These are phyloP conservation scores for Leucocoprinus sp. DNA, from an alignment of 768 basidiomycete genomes.

Conservation along the genomic window DNA sequence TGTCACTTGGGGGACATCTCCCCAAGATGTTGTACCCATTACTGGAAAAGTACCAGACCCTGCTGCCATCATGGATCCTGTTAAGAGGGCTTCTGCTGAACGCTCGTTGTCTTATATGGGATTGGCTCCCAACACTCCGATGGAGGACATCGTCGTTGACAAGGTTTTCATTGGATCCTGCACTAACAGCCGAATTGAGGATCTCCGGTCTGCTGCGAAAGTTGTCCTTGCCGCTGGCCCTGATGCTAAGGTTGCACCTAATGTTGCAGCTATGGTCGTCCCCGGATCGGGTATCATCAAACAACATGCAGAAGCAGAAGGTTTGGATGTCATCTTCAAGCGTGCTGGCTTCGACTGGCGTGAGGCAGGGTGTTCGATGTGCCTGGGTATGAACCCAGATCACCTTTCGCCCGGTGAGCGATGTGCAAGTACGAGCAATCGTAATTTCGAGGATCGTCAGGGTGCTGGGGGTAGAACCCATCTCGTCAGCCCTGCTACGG, in stretches of 20 bases:
- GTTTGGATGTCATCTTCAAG: slow-evolving; percentile 78
- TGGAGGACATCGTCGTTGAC: slow-evolving; percentile 75
- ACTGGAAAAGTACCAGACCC: slow-evolving; percentile 79
- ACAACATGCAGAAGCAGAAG: slow-evolving; percentile 85
- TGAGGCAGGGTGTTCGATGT: slow-evolving; percentile 95
- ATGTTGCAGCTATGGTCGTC: slow-evolving; percentile 83
- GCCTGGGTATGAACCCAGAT: slow-evolving; percentile 93
- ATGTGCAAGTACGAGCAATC: slow-evolving; percentile 88
- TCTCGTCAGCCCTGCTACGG: slow-evolving; percentile 87
- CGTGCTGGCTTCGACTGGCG: slow-evolving; percentile 93
- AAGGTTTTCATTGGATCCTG: slow-evolving; percentile 94
- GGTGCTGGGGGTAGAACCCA: slow-evolving; percentile 86
- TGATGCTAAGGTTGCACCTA: slow-evolving; percentile 63
- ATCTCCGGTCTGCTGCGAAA: slow-evolving; percentile 78
- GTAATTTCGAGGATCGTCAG: slow-evolving; percentile 90
- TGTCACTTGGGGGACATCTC: slow-evolving; percentile 89
- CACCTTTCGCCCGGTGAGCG: slow-evolving; percentile 76
- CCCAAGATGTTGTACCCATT: slow-evolving; percentile 81
- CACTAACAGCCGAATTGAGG: slow-evolving; percentile 92
- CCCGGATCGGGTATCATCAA: slow-evolving; percentile 89
- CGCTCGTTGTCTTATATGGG: slow-evolving; percentile 86
- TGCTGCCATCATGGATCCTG: slow-evolving; percentile 50
- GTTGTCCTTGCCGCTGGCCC: slow-evolving; percentile 69
- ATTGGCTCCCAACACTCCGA: slow-evolving; percentile 63
- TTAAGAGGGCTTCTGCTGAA: slow-evolving; percentile 60